Evolutionary conservation across 73 alveolate genomes (phyloP).

Genomic region (Paramecium sonneborni): DNA sequence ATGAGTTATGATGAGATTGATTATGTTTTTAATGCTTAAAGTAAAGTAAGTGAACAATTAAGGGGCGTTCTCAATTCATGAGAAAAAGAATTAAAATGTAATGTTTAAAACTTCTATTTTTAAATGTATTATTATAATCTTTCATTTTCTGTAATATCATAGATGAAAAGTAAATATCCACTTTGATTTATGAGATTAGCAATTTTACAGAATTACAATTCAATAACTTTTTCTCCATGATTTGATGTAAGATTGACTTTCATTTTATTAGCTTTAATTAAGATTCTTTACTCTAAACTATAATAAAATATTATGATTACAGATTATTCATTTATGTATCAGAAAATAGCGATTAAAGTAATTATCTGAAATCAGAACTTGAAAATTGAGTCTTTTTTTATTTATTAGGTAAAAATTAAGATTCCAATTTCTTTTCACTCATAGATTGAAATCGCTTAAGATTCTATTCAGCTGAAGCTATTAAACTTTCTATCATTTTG

Average conservation of each 20-base stretch:
- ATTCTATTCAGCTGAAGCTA: background rate
- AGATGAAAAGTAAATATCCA: background rate
- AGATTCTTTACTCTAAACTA: background rate
- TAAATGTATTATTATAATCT: background rate
- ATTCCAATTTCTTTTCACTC: background rate
- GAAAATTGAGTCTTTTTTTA: background rate
- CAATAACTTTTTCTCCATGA: background rate
- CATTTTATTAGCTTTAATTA: background rate
- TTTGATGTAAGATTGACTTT: background rate
- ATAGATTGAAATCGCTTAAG: background rate
- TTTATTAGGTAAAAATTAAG: background rate
- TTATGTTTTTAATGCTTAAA: slow-evolving; percentile 39
- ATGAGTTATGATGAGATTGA: background rate
- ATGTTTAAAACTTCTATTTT: slow-evolving; percentile 2
- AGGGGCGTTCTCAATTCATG: slow-evolving; percentile 69
- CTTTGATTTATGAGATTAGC: background rate
- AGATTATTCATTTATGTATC: background rate
- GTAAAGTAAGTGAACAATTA: slow-evolving; percentile 50
- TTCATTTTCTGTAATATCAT: slow-evolving; percentile 8
- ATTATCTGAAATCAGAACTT: background rate
- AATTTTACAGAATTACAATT: background rate
- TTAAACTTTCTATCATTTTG: background rate
- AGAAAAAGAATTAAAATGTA: slow-evolving; percentile 59
- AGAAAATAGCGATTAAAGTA: background rate
- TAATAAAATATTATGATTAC: background rate